A percentile compares a stretch with the other conserved stretches of the same genome.
These are phyloP conservation scores for Botrytis aclada DNA, from an alignment of 2,329 filamentous ascomycete genomes.

Conservation along the genomic window DNA sequence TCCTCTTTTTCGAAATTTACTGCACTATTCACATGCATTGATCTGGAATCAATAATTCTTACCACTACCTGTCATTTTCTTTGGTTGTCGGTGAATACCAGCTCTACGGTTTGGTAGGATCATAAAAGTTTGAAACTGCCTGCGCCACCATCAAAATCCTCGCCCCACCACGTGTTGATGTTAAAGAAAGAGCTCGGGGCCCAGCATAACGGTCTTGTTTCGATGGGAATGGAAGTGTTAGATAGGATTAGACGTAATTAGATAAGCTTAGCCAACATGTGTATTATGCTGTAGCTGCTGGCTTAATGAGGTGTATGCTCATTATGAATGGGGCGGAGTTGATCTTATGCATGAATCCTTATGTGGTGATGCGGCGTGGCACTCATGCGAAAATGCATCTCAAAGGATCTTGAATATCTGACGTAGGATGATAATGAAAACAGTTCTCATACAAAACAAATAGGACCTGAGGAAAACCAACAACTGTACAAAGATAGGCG, in stretches of 20 bases:
- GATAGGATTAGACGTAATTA: not conserved
- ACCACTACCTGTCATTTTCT: not conserved
- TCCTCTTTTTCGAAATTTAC: not conserved
- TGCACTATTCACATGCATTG: not conserved
- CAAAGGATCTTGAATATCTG: not conserved
- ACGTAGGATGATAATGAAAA: not conserved
- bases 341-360: slow-evolving; percentile 14
- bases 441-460: not conserved
- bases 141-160: slow-evolving; percentile 17
- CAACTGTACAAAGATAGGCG: not conserved
- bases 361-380: slow-evolving; percentile 14
- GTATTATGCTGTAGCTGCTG: not conserved
- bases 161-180: slow-evolving; percentile 7
- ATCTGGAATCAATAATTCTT: not conserved
- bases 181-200: slow-evolving; percentile 6
- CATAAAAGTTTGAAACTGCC: slow-evolving; percentile 1
- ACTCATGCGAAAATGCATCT: slow-evolving; percentile 1
- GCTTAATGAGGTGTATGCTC: not conserved
- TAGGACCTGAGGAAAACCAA: not conserved
- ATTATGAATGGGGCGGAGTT: not conserved
- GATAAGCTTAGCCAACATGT: not conserved
- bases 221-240: not conserved
- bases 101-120: slow-evolving; percentile 5
- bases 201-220: not conserved
- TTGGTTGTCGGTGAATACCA: not conserved